Evolutionary conservation across 228 moss, liverwort and hornwort species (phyloP).

Genomic region (Sphagnum fallax): DNA sequence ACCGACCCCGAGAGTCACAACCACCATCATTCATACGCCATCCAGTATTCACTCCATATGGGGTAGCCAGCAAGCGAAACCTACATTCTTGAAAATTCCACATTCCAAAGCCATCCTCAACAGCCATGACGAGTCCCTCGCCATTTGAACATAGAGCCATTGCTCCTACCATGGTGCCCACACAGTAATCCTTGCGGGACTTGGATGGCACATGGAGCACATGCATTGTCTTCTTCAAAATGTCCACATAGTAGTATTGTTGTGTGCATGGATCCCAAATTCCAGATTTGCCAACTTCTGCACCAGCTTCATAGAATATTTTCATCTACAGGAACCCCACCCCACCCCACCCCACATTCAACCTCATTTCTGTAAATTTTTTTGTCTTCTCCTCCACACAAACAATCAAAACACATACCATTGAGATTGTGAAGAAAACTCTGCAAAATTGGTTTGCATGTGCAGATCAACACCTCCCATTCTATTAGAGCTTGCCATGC

Average conservation of each 20-base stretch:
- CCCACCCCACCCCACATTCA: constrained; percentile 4
- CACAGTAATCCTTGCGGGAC: constrained; percentile 39
- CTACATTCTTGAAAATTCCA: constrained; percentile 63
- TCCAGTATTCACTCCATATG: constrained; percentile 57
- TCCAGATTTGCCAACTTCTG: constrained; percentile 69
- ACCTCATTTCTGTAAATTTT: neutral
- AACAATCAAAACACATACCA: no score
- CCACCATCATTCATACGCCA: constrained; percentile 98
- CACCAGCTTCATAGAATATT: constrained; percentile 47
- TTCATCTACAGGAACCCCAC: constrained; percentile 13
- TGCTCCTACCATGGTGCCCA: constrained; percentile 64
- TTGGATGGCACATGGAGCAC: constrained; percentile 43
- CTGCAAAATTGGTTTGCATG: no score
- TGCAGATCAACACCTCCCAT: no score
- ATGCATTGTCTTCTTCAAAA: constrained; percentile 43
- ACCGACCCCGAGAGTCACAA: constrained; percentile 75
- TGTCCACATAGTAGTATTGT: constrained; percentile 70
- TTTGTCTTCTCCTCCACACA: no score
- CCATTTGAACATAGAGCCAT: constrained; percentile 65
- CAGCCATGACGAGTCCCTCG: constrained; percentile 67
- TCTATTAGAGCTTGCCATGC: no score
- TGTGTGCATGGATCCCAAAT: constrained; percentile 69
- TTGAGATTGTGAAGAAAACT: no score
- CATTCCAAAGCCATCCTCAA: constrained; percentile 71
- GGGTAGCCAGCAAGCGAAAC: constrained; percentile 55